Evolutionary conservation across 345 rosid genomes (phyloP).

Genomic region (Cardiospermum halicacabum): DNA sequence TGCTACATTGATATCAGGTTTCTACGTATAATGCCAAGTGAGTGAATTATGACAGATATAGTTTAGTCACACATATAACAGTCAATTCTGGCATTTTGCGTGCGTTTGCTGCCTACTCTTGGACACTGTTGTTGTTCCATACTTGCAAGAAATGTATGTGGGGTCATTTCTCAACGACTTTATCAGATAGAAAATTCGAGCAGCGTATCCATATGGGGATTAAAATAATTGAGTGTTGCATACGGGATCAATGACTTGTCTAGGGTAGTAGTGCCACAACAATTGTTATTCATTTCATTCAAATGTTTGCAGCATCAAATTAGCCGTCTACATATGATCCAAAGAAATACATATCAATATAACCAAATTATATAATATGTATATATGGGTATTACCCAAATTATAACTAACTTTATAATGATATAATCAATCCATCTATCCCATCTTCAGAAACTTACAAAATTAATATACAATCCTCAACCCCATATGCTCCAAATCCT

Average conservation of each 20-base stretch:
- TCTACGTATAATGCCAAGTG: no score
- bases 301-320: not conserved
- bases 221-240: not conserved
- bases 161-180: conserved; percentile 1
- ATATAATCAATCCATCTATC: conserved; percentile 47
- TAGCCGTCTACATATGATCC: not conserved
- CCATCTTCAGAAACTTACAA: conserved; percentile 69
- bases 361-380: no score
- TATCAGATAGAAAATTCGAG: not conserved
- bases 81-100: conserved; percentile 2
- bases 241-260: not conserved
- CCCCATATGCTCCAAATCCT: conserved; percentile 59
- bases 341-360: not conserved
- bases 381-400: no score
- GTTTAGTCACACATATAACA: no score
- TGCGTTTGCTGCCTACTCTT: conserved; percentile 18
- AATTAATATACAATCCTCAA: conserved; percentile 79
- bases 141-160: not conserved
- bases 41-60: no score
- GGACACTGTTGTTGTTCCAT: not conserved
- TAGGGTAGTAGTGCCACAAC: not conserved
- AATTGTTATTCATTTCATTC: not conserved
- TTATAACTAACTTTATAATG: conserved; percentile 21
- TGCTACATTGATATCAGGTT: no score
- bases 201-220: not conserved